These are phyloP conservation scores for Quercus variabilis DNA, from an alignment of 306 rosid genomes.

Conservation along the genomic window DNA sequence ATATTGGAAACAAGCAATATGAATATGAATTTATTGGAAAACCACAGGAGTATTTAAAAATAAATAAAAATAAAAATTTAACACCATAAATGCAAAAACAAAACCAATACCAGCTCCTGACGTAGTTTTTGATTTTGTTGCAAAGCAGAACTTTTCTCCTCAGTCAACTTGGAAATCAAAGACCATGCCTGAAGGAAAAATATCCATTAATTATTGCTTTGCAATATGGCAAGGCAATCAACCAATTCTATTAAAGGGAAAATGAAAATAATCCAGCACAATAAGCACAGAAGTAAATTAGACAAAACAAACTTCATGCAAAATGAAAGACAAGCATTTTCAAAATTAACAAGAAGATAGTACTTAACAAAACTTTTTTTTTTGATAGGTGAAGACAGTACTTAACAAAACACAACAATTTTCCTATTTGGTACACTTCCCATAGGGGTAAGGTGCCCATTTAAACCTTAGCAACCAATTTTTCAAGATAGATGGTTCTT, in stretches of 20 bases:
- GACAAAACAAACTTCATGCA: not conserved
- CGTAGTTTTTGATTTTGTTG: conserved; percentile 39
- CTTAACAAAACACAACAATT: not conserved
- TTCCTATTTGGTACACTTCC: not conserved
- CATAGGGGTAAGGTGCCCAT: not conserved
- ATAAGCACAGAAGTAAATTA: not conserved
- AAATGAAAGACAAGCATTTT: not conserved
- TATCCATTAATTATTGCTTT: conserved; percentile 4
- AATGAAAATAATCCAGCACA: not conserved
- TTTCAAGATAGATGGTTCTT: not conserved
- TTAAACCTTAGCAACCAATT: not conserved
- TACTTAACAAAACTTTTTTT: not conserved
- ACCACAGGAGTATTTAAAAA: not conserved
- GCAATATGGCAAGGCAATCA: not conserved
- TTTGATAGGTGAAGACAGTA: not conserved
- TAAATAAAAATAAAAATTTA: not conserved
- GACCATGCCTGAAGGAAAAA: conserved; percentile 35
- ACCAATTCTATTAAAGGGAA: not conserved
- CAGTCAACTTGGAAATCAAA: conserved; percentile 35
- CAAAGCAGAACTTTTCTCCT: conserved; percentile 41
- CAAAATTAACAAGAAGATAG: not conserved
- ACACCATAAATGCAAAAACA: not conserved
- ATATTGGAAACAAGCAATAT: not conserved
- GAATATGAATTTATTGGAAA: not conserved
- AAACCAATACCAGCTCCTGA: conserved; percentile 39